Evolutionary conservation across 805 yeast genomes (phyloP).

Genomic region (Ogataea trehaloabstinens): DNA sequence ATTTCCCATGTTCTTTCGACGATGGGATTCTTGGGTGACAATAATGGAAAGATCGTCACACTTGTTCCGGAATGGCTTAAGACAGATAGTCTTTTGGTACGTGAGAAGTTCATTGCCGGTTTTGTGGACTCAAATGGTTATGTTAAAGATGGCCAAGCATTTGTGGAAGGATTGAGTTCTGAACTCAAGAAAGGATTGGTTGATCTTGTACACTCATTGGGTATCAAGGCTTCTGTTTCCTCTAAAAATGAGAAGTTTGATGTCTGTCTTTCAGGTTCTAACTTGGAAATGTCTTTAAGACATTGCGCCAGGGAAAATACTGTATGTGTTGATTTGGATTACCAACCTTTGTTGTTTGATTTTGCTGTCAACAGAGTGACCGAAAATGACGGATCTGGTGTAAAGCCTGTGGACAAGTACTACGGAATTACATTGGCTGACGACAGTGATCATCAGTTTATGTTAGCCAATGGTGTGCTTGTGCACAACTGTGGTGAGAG

Average conservation of each 20-base stretch:
- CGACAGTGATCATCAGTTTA: conserved; percentile 41
- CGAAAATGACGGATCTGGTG: conserved; percentile 25
- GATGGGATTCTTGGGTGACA: conserved; percentile 17
- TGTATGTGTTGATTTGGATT: conserved; percentile 12
- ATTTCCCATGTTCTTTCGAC: conserved; percentile 30
- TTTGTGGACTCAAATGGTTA: conserved; percentile 40
- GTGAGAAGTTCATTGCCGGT: conserved; percentile 46
- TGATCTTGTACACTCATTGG: conserved; percentile 42
- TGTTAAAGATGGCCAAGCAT: conserved; percentile 19
- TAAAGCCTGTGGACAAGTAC: conserved; percentile 21
- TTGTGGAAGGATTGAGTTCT: conserved; percentile 31
- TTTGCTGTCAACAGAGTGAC: conserved; percentile 30
- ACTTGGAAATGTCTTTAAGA: conserved; percentile 26
- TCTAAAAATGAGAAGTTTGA: conserved; percentile 25
- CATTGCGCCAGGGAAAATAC: conserved; percentile 24
- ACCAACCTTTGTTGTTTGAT: conserved; percentile 23
- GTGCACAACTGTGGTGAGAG: conserved; percentile 65
- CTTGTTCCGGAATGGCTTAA: conserved; percentile 35
- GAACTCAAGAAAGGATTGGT: conserved; percentile 37
- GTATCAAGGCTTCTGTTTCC: conserved; percentile 35
- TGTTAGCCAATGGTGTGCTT: conserved; percentile 37
- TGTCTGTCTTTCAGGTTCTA: conserved; percentile 25
- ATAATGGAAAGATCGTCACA: conserved; percentile 24
- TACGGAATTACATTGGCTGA: conserved; percentile 42
- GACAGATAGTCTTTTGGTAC: conserved; percentile 36